Evolutionary conservation across 2,329 filamentous ascomycete genomes (phyloP).

Genomic region (Pseudogymnoascus sp.): DNA sequence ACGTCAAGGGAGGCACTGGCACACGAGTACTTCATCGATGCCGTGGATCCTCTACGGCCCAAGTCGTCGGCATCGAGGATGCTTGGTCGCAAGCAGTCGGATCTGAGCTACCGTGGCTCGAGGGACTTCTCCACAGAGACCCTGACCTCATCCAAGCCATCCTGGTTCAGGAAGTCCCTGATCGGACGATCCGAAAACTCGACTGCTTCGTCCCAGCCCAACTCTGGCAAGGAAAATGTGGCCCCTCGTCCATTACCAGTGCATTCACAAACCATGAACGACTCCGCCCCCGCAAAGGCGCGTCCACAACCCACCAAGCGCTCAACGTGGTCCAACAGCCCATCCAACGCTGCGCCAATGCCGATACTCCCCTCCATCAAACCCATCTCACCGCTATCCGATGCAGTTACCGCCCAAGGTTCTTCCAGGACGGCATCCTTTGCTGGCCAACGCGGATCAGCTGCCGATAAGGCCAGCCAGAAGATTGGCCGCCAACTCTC

Average conservation of each 20-base stretch:
- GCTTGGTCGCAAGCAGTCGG: constrained; percentile 83
- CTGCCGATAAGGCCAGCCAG: constrained; percentile 64
- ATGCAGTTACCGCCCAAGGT: constrained; percentile 83
- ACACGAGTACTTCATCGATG: constrained; percentile 91
- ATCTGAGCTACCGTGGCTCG: constrained; percentile 58
- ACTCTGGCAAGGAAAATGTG: constrained; percentile 37
- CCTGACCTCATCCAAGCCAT: constrained; percentile 69
- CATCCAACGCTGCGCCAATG: constrained; percentile 77
- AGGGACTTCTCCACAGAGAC: constrained; percentile 51
- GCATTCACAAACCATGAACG: constrained; percentile 32
- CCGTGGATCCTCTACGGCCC: constrained; percentile 83
- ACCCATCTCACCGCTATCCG: constrained; percentile 92
- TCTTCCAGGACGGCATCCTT: constrained; percentile 55
- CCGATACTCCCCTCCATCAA: constrained; percentile 90
- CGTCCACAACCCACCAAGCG: constrained; percentile 62
- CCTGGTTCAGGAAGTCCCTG: constrained; percentile 94
- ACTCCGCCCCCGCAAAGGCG: constrained; percentile 37
- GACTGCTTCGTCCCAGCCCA: constrained; percentile 47
- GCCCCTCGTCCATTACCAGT: constrained; percentile 40
- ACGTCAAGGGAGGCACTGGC: constrained; percentile 90
- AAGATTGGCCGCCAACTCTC: constrained; percentile 95
- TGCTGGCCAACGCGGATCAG: constrained; percentile 32
- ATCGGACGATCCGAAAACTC: constrained; percentile 70
- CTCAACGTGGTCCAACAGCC: constrained; percentile 86
- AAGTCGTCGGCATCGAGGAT: constrained; percentile 82